Percentiles rank a stretch among this genome's conserved stretches.
Conservation (phyloP, 2,329 filamentous ascomycete genomes). For the Apiospora phragmitis region DNA sequence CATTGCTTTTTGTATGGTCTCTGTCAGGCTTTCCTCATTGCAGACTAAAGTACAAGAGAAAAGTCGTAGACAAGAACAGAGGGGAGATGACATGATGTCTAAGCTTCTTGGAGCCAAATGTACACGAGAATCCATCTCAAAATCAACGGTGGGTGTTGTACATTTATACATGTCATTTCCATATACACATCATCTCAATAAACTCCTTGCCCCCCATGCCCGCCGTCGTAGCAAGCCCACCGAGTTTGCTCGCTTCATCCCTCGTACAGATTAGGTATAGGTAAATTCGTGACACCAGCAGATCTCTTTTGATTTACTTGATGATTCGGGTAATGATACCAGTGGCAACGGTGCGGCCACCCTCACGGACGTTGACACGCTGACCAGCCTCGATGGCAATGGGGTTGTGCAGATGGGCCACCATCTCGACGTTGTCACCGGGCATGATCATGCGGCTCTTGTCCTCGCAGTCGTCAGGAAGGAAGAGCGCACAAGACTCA, state of each 20-base stretch:
- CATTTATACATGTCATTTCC: slow-evolving; percentile 22
- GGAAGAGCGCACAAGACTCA: slow-evolving; percentile 75
- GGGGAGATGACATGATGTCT: slow-evolving; percentile 10
- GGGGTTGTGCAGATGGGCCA: slow-evolving; percentile 80
- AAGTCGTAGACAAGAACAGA: not conserved
- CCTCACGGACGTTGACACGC: slow-evolving; percentile 98
- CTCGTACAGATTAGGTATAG: slow-evolving; percentile 16
- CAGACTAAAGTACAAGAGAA: slow-evolving; percentile 7
- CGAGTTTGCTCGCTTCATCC: slow-evolving; percentile 11
- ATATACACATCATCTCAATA: slow-evolving; percentile 15
- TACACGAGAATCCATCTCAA: slow-evolving; percentile 14
- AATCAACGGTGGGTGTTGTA: slow-evolving; percentile 23
- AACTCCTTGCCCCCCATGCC: slow-evolving; percentile 15
- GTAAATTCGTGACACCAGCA: slow-evolving; percentile 8
- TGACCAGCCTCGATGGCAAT: slow-evolving; percentile 88
- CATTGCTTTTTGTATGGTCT: not conserved
- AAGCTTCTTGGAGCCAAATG: not conserved
- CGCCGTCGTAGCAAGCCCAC: slow-evolving; percentile 9
- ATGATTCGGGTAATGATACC: slow-evolving; percentile 77
- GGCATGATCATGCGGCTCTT: slow-evolving; percentile 81
- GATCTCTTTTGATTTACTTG: slow-evolving; percentile 42
- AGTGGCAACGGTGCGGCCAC: slow-evolving; percentile 85
- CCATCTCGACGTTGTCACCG: slow-evolving; percentile 98
- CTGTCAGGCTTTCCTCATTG: slow-evolving; percentile 1
- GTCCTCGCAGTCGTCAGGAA: slow-evolving; percentile 82